Evolutionary conservation across 495 filamentous ascomycete species (phyloP), one percentile per base, ranked within the genome.

Genomic region (Penicillium angulare): DNA sequence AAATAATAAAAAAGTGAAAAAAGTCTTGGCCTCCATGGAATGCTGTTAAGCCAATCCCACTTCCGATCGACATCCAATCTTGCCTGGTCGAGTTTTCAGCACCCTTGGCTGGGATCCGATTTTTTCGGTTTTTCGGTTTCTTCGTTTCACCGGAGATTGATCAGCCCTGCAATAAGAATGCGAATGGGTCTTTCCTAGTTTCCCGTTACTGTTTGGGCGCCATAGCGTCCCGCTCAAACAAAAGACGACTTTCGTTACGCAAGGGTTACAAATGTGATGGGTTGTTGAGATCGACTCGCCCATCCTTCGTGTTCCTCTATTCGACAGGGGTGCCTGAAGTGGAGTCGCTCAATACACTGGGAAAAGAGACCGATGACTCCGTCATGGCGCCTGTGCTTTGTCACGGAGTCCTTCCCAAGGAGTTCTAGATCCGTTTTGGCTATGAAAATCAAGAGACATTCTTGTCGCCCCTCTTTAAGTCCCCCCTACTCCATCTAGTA

Each of bases 241-340:
- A 29, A 26, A 24, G 18, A 4, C 47, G 39, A 43, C 42, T 31
- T 35, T 52, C 50, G 65, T 71, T 73, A 73, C 69, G 69, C 69
- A 69, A 73, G 69, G 69, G 67, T 68, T 62, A 67, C 67, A 63
- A 64, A 67, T 61, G 60, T 60, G 59, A 59, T 62, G 49, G 50
- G 50, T 49, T 47, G 23, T 48, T 22, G 21, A 52, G 49, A 55
- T 60, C 55, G 51, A 33, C 50, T 56, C 36, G 36, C 49, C 50
- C 58, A 57, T 62, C 48, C 51, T 54, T 54, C 31, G 34, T 50
- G 41, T 50, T 38, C 35, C 35, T 49, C 29, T 43, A 33, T 21
- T 57, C 43, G 51, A 54, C 55, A 61, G 51, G 59, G 53, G 53
- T 43, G 45, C 13, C 31, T 33, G 26, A 52, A 49, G 59, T 62